Evolutionary conservation across 371 early-diverging fungal species (phyloP).

Genomic region (Mucor sp.): DNA sequence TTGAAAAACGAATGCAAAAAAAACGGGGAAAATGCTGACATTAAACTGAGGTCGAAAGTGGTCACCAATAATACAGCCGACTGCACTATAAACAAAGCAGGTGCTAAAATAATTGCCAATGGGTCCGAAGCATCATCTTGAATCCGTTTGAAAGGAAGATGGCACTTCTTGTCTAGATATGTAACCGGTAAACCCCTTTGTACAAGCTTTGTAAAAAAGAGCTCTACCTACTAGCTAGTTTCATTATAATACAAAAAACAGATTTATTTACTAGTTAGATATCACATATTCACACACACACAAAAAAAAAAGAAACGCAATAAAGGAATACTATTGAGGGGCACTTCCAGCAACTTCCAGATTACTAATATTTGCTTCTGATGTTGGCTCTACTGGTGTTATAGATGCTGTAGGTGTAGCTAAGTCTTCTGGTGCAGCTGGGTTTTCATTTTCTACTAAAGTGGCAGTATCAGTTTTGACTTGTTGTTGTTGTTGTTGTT

Average conservation of each 20-base stretch:
- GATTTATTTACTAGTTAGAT: not conserved
- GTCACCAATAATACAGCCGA: no score
- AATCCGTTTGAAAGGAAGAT: no score
- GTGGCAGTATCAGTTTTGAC: not conserved
- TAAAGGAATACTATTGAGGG: not conserved
- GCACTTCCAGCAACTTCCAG: not conserved
- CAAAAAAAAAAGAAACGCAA: not conserved
- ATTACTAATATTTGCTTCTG: not conserved
- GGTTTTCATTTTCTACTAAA: not conserved
- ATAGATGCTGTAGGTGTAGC: not conserved
- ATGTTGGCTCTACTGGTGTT: not conserved
- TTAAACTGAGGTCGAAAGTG: no score
- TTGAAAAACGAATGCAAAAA: no score
- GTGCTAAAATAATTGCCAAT: no score
- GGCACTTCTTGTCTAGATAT: no score
- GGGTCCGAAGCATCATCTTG: no score
- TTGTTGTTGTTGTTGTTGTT: not conserved
- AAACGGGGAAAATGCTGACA: no score
- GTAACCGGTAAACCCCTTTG: no score
- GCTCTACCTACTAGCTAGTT: no score
- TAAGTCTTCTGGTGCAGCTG: not conserved
- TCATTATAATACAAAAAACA: not conserved
- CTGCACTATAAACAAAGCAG: no score
- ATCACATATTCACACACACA: not conserved
- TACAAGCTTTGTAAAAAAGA: no score